Evolutionary conservation across 495 filamentous ascomycete species (phyloP), one percentile per base, ranked within the genome.

Genomic region (Trypethelium eluteriae): DNA sequence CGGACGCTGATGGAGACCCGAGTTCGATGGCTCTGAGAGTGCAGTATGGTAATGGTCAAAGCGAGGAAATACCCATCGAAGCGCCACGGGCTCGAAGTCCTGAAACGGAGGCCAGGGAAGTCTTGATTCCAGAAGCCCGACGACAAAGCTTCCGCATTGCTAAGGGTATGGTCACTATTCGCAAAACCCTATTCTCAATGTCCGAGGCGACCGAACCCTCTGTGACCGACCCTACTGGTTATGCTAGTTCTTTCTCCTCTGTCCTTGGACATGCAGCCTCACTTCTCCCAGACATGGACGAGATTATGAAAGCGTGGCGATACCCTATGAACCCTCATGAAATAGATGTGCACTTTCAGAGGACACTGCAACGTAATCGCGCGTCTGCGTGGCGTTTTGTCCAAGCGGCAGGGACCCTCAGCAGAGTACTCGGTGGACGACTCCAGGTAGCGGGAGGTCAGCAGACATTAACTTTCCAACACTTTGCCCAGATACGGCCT

Each of bases 381-480:
- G 80, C 85, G 47, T 77, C 82, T 18, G 76, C 81, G n/a, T 83
- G 85, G 70, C 77, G 85, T 53, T 90, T 90, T 73, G 80, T 89
- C 4, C 87, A 89, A 75, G 87, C 86, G n/a, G 79, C 85, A 35
- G 88, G 88, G 36, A 83, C 83, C 9, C 71, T 90, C 25, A 76
- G 84, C 16, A 75, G 79, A 35, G 78, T 81, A 6, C 74, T 90
- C 16, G 84, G 84, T 62, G 82, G 81, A 9, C 74, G 73, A 62
- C 64, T 81, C 0, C 76, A 77, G 34, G 78, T 73, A 11, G 73
- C 74, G 16, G 76, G 76, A 39, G 46, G 67, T 57, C 62, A 65
- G 16, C 71, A 73, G 25, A 62, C 46, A 44, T 57, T 65, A 12
- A 34, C 66, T 44, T 63, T 70, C 16, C 61, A 38, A 36, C 47